Evolutionary conservation across 139 green algal genomes (phyloP).

Genomic region (Tetradesmus lagerheimii): DNA sequence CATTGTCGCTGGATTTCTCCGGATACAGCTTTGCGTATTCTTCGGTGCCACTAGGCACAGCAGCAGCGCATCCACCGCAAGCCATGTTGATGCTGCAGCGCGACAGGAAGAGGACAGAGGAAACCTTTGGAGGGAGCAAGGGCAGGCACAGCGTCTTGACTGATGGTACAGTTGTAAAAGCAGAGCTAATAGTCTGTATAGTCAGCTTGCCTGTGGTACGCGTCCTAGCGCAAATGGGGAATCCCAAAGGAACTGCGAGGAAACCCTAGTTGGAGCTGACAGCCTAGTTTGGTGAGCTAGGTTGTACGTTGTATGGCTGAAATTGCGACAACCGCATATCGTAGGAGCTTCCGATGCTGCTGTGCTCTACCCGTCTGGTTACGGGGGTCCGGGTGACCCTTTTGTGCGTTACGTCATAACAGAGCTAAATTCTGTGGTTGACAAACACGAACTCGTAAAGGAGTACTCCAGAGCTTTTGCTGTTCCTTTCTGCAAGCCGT

Average conservation of each 20-base stretch:
- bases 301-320: not conserved
- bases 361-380: not conserved
- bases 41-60: not conserved
- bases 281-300: too few species aligned
- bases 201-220: not conserved
- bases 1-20: slow-evolving; percentile 42
- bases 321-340: not conserved
- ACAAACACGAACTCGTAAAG: not conserved
- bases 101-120: not conserved
- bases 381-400: not conserved
- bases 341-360: not conserved
- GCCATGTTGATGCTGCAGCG: slow-evolving; percentile 5
- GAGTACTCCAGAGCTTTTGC: not conserved
- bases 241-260: not conserved
- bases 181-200: too few species aligned
- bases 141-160: not conserved
- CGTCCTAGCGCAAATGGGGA: not conserved
- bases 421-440: not conserved
- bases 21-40: slow-evolving; percentile 47
- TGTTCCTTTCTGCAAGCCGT: not conserved
- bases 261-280: not conserved
- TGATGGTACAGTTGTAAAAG: too few species aligned
- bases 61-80: slow-evolving; percentile 25
- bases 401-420: not conserved
- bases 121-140: not conserved